Percentiles rank a stretch among this genome's conserved stretches.
phyloP scores from a whole-genome alignment of 1,284 basidiomycete species.

The Microbotryum lychnidis-dioicae region DNA sequence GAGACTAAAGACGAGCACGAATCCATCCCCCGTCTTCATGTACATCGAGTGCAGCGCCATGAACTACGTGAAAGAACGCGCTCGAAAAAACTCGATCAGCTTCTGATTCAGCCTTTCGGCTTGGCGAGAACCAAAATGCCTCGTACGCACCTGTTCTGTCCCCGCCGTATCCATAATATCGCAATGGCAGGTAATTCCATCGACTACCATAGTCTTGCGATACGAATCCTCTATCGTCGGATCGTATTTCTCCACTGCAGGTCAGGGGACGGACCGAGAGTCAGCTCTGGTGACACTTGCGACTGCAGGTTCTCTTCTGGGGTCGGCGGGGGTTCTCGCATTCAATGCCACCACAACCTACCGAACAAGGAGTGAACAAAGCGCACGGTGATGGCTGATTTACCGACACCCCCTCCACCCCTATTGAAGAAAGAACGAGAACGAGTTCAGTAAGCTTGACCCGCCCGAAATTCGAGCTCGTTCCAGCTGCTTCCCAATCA shows the following conservation, averaged over 20 bases:
- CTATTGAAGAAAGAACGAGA: neutral
- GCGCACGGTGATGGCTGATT: slow-evolving; percentile 63
- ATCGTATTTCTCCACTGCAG: slow-evolving; percentile 31
- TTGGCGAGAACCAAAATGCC: neutral
- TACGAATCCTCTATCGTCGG: slow-evolving; percentile 43
- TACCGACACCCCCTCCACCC: slow-evolving; percentile 53
- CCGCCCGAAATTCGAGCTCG: too few species aligned
- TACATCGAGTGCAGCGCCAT: slow-evolving; percentile 38
- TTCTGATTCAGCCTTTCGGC: neutral
- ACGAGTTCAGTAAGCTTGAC: too few species aligned
- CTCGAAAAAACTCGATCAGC: neutral
- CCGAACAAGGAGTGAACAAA: slow-evolving; percentile 66
- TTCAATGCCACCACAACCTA: slow-evolving; percentile 45
- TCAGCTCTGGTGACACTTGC: too few species aligned
- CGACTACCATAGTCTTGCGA: slow-evolving; percentile 41
- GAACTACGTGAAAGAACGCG: slow-evolving; percentile 24
- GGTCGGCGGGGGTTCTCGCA: too few species aligned
- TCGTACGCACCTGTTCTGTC: slow-evolving; percentile 55
- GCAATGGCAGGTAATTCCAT: slow-evolving; percentile 48
- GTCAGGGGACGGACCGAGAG: slow-evolving; percentile 36
- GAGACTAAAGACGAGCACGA: slow-evolving; percentile 72
- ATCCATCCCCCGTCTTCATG: slow-evolving; percentile 53
- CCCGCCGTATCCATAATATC: slow-evolving; percentile 85
- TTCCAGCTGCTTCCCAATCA: too few species aligned
- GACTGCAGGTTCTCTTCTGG: too few species aligned